Evolutionary conservation across 2,329 filamentous ascomycete species (phyloP).

Genomic region (Daldinia eschscholtzii): DNA sequence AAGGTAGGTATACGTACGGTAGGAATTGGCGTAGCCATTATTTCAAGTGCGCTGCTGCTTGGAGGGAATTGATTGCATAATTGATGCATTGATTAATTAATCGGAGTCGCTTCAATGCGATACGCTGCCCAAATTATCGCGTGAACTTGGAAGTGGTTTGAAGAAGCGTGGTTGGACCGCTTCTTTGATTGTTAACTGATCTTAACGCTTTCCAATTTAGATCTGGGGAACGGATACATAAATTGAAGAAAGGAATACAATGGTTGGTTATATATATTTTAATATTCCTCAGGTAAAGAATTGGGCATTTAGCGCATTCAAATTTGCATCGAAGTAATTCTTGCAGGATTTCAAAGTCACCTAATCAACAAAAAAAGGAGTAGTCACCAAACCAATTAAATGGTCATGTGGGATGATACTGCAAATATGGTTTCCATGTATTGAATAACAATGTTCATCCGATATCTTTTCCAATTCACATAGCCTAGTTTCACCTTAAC

Average conservation of each 20-base stretch:
- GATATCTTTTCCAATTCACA: not conserved
- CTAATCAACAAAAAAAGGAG: not conserved
- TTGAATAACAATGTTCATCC: slow-evolving; percentile 4
- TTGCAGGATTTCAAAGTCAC: not conserved
- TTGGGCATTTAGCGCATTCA: not conserved
- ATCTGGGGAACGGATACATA: not conserved
- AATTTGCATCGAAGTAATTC: not conserved
- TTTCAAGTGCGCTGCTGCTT: not conserved
- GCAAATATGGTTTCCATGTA: not conserved
- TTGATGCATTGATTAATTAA: not conserved
- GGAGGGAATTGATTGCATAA: not conserved
- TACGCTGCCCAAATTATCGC: not conserved
- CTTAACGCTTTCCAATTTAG: not conserved
- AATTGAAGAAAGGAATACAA: not conserved
- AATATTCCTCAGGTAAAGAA: too few species aligned
- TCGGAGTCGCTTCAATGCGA: not conserved
- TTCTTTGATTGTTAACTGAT: not conserved
- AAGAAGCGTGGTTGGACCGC: not conserved
- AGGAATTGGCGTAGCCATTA: slow-evolving; percentile 7
- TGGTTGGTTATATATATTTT: not conserved
- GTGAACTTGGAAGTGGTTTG: not conserved
- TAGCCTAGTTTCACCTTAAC: not conserved
- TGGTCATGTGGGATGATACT: not conserved
- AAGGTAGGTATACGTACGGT: slow-evolving; percentile 12
- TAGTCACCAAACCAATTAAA: slow-evolving; percentile 4